phyloP scores from a whole-genome alignment of 2,329 filamentous ascomycete genomes.

The Microdochium bolleyi region DNA sequence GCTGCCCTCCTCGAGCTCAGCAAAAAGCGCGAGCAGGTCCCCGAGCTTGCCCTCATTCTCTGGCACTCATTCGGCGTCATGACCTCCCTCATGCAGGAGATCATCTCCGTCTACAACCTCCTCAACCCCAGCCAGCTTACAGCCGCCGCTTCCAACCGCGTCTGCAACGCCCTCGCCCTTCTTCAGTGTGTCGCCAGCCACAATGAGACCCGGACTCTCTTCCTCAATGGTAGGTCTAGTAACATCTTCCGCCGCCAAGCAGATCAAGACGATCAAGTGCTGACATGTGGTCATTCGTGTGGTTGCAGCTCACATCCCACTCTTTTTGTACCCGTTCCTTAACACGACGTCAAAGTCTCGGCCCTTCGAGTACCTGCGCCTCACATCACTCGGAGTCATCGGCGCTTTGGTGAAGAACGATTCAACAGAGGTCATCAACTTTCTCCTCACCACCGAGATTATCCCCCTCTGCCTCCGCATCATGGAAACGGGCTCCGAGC shows the following conservation, averaged over 20 bases:
- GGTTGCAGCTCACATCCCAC: slow-evolving; percentile 80
- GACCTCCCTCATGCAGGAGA: slow-evolving; percentile 95
- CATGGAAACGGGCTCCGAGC: slow-evolving; percentile 97
- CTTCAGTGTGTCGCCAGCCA: slow-evolving; percentile 96
- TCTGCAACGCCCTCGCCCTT: slow-evolving; percentile 93
- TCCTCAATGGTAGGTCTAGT: slow-evolving; percentile 68
- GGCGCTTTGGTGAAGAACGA: slow-evolving; percentile 98
- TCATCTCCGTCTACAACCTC: slow-evolving; percentile 96
- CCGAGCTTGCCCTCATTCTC: slow-evolving; percentile 87
- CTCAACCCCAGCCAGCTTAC: slow-evolving; percentile 96
- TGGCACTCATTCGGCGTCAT: slow-evolving; percentile 99
- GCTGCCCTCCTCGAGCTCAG: slow-evolving; percentile 89
- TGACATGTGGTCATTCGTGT: background rate
- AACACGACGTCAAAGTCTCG: slow-evolving; percentile 98
- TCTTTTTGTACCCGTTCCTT: slow-evolving; percentile 96
- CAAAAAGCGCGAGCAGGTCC: slow-evolving; percentile 97
- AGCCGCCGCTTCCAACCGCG: slow-evolving; percentile 91
- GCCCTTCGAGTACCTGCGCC: slow-evolving; percentile 92
- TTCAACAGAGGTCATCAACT: slow-evolving; percentile 97
- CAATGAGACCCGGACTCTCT: slow-evolving; percentile 89
- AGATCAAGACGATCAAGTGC: too few relatives aligned
- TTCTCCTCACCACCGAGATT: slow-evolving; percentile 95
- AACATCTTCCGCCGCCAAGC: background rate
- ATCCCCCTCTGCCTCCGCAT: slow-evolving; percentile 95
- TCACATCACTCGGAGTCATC: slow-evolving; percentile 94